phyloP scores from a whole-genome alignment of 202 grass and related monocot species.

The Cymbopogon flexuosus region DNA sequence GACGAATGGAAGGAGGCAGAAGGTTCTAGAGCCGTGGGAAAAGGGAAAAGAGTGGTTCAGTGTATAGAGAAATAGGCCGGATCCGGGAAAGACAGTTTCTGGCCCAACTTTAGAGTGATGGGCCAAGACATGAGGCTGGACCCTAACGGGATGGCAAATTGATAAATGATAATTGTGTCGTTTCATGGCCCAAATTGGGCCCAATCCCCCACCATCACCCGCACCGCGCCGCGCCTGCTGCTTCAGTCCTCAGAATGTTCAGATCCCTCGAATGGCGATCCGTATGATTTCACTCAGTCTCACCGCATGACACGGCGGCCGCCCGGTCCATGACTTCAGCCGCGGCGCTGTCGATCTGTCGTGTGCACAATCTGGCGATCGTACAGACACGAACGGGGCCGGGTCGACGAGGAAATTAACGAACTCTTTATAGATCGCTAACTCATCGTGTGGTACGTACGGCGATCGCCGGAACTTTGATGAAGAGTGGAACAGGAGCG shows the following conservation, averaged over 20 bases:
- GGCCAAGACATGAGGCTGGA: too few species aligned
- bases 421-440: background rate
- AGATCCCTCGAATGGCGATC: background rate
- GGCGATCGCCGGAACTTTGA: background rate
- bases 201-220: too few species aligned
- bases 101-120: too few species aligned
- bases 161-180: too few species aligned
- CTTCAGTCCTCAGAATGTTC: background rate
- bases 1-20: slow-evolving; percentile 38
- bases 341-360: background rate
- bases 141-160: too few species aligned
- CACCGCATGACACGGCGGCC: background rate
- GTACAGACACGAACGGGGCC: background rate
- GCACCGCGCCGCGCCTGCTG: too few species aligned
- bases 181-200: too few species aligned
- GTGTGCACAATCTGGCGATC: background rate
- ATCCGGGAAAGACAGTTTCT: background rate
- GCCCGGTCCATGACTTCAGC: background rate
- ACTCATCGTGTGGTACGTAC: background rate
- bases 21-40: slow-evolving; percentile 41
- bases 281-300: background rate
- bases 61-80: background rate
- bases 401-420: background rate
- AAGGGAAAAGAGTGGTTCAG: background rate
- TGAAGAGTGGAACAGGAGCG: background rate